phyloP scores from a whole-genome alignment of 179 eudicot species.

The Amaranthus tricolor region DNA sequence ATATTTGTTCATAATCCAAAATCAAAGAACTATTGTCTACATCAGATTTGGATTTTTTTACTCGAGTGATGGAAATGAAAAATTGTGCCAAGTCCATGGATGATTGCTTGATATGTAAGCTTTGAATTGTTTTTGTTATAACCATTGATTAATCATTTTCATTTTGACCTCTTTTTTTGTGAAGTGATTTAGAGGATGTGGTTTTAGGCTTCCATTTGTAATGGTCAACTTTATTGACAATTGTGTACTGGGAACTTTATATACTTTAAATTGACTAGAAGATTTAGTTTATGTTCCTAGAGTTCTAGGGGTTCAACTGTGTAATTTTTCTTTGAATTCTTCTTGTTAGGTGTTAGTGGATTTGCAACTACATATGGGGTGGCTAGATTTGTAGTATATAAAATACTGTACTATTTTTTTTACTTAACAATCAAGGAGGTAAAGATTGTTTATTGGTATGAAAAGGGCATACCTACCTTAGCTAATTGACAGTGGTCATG shows the following conservation, averaged over 20 bases:
- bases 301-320: neutral
- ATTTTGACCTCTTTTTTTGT: neutral
- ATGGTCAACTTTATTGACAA: neutral
- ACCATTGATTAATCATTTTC: neutral
- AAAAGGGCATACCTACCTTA: neutral
- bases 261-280: no score
- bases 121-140: neutral
- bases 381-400: neutral
- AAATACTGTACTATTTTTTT: neutral
- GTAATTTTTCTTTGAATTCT: neutral
- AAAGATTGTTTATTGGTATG: neutral
- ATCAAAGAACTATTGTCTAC: no score
- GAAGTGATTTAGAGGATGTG: neutral
- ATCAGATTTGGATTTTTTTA: no score
- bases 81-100: no score
- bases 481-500: neutral
- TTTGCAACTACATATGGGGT: neutral
- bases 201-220: neutral
- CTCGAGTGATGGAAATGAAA: no score
- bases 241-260: no score
- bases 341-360: neutral
- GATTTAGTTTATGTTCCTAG: neutral
- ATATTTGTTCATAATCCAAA: no score
- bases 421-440: neutral
- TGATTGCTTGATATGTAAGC: neutral